Conservation (phyloP, 176 grass and related monocot species). For the Avena sativa region DNA sequence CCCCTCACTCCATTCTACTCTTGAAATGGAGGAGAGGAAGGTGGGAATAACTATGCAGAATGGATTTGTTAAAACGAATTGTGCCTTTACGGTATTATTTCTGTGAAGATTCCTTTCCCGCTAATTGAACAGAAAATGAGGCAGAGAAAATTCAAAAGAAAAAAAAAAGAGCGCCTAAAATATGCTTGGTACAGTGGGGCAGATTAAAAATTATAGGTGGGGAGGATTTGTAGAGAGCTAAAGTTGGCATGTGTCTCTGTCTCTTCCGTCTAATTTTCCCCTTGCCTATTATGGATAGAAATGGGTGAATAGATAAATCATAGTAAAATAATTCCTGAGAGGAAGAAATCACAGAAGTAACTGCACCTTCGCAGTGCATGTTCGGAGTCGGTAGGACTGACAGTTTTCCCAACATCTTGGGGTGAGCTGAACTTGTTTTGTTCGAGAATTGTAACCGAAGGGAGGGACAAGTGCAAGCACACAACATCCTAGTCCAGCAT, state of each 20-base stretch:
- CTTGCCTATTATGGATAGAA: conserved; percentile 7
- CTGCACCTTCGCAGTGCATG: not conserved
- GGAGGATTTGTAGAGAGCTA: conserved; percentile 46
- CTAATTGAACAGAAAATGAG: conserved; percentile 20
- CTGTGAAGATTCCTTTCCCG: not conserved
- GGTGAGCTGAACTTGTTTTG: too few relatives aligned
- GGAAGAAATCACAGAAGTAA: not conserved
- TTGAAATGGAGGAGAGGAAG: conserved; percentile 51
- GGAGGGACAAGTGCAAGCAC: too few relatives aligned
- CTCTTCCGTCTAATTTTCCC: not conserved
- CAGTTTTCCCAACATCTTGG: not conserved
- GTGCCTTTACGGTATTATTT: conserved; percentile 19
- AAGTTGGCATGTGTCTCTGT: conserved; percentile 28
- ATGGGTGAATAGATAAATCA: not conserved
- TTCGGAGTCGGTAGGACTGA: too few relatives aligned
- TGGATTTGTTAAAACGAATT: conserved; percentile 6
- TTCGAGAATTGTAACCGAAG: too few relatives aligned
- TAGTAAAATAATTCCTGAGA: not conserved
- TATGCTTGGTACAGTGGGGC: conserved; percentile 6
- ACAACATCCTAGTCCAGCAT: too few relatives aligned
- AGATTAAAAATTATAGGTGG: not conserved
- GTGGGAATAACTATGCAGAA: conserved; percentile 25
- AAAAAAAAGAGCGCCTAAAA: not conserved
- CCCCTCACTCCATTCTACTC: conserved; percentile 41
- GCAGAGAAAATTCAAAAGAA: not conserved